Evolutionary conservation across 495 filamentous ascomycete species (phyloP), one percentile per base, ranked within the genome.

Genomic region (Pseudevernia furfuracea): DNA sequence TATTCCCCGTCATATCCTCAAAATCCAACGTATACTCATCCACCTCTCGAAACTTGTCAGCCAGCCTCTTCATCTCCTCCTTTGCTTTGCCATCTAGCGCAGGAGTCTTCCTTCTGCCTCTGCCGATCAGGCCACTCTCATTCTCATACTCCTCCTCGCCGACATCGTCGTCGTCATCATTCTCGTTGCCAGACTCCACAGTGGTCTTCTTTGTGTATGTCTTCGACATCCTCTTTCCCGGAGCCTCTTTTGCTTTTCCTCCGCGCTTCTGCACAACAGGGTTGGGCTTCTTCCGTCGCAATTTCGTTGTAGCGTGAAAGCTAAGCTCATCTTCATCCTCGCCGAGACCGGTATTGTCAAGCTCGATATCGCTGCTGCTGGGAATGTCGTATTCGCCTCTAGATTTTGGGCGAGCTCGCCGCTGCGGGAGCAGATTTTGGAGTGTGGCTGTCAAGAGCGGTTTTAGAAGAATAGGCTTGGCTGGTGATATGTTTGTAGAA

Each of bases 21-120:
- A 85, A 87, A 64, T 85, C 83, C 76, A 87, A 71, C 64, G 82
- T 76, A 80, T 82, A 87, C 57, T 80, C 70, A 75, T 87, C 84
- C 23, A 87, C 80, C 68, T 85, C 80, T 68, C 76, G 71, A 65
- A 87, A 87, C 70, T 86, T 85, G 60, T 66, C 30, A 21, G 62
- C 65, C 49, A 73, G 36, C 23, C 66, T 34, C 63, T 68, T 68
- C 68, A 68, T 68, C 66, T 70, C 68, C 7, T 48, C 68, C 62
- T 62, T 67, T 41, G 58, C 62, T 30, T 64, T 66, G 1, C 39
- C 58, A 38, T 66, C 59, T 4, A 65, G 21, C 30, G 19, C 36
- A 14, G 61, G 41, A 4, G 58, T 43, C 23, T 48, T 59, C 55
- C n/a, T 57, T 21, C 67, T 58, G 34, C 49, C 61, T 44, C 36